Evolutionary conservation across 768 basidiomycete genomes (phyloP).

Genomic region (Tylopilus subfusipes): DNA sequence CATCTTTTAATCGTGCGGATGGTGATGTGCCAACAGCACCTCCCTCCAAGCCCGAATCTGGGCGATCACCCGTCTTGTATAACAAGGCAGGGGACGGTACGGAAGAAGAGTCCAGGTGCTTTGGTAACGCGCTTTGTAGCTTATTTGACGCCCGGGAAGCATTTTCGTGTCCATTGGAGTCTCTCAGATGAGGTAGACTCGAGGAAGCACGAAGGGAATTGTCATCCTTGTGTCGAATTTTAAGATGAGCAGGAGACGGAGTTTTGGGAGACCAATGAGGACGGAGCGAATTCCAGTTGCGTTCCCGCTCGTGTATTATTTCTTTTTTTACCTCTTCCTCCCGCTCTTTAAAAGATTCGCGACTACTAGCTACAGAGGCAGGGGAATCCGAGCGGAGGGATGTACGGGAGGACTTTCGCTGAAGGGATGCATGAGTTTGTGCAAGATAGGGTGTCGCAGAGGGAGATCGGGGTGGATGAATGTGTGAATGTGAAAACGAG

Average conservation of each 20-base stretch:
- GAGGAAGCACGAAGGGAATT: slow-evolving; percentile 17
- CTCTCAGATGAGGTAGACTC: slow-evolving; percentile 15
- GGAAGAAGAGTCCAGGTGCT: neutral
- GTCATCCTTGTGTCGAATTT: neutral
- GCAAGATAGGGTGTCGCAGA: slow-evolving; percentile 37
- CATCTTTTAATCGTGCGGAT: neutral
- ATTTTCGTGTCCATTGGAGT: slow-evolving; percentile 8
- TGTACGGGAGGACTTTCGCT: slow-evolving; percentile 34
- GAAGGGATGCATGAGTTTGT: slow-evolving; percentile 30
- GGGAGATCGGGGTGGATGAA: slow-evolving; percentile 38
- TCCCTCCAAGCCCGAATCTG: neutral
- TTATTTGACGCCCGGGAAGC: slow-evolving; percentile 1
- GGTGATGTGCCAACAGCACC: neutral
- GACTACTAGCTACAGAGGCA: slow-evolving; percentile 35
- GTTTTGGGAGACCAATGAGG: slow-evolving; percentile 47
- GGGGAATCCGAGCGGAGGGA: slow-evolving; percentile 43
- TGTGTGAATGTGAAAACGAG: slow-evolving; percentile 34
- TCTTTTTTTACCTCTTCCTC: slow-evolving; percentile 33
- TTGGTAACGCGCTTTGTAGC: slow-evolving; percentile 1
- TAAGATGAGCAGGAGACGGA: slow-evolving; percentile 11
- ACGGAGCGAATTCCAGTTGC: slow-evolving; percentile 69
- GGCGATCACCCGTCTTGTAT: slow-evolving; percentile 4
- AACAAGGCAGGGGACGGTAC: neutral
- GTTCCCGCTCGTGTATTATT: slow-evolving; percentile 50
- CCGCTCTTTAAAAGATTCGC: slow-evolving; percentile 32